Conservation (phyloP, 192 early-diverging fungal genomes). For the Chytriomyces hyalinus region DNA sequence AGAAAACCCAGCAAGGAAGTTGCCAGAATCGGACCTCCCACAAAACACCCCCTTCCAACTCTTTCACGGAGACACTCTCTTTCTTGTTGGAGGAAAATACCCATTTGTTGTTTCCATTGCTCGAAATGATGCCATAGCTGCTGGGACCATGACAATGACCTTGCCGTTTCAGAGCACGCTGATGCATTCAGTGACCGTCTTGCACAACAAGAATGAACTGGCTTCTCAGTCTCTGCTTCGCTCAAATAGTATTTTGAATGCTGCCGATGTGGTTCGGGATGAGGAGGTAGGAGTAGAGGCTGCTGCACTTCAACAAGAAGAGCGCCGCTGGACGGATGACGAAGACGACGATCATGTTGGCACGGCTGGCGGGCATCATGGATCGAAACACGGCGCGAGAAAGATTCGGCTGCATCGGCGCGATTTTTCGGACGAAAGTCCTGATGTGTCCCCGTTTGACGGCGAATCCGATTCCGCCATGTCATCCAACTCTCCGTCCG, state of each 20-base stretch:
- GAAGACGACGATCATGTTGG: constrained; percentile 2
- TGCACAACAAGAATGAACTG: background rate
- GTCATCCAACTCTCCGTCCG: background rate
- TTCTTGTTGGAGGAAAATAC: constrained; percentile 13
- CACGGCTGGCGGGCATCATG: background rate
- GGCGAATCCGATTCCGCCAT: background rate
- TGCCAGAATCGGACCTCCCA: background rate
- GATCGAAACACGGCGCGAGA: background rate
- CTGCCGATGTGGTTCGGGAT: no score
- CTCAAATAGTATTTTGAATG: background rate
- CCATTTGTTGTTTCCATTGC: background rate
- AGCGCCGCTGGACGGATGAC: constrained; percentile 23
- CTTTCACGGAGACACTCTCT: constrained; percentile 16
- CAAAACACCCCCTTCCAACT: constrained; percentile 2
- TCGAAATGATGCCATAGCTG: background rate
- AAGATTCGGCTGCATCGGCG: background rate
- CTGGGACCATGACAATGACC: background rate
- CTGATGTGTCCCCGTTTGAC: background rate
- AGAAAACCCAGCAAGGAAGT: background rate
- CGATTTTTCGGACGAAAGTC: constrained; percentile 18
- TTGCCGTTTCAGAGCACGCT: background rate
- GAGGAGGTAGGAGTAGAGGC: background rate
- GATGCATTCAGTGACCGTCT: background rate
- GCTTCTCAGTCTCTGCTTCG: background rate
- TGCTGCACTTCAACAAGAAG: background rate